Evolutionary conservation across 208 protist species (phyloP).

Genomic region (Leishmania major): DNA sequence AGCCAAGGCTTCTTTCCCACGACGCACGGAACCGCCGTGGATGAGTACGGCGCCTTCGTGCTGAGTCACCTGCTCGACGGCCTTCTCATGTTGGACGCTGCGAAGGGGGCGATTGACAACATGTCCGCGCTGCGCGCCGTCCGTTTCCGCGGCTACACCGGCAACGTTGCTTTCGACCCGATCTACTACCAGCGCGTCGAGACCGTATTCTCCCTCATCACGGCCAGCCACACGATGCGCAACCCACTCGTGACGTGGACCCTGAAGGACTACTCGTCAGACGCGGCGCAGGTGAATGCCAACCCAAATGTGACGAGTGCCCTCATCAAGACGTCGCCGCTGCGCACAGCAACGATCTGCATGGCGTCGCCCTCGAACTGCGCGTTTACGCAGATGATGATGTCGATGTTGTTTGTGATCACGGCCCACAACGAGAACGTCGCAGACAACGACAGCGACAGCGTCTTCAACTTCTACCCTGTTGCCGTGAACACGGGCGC

Average conservation of each 20-base stretch:
- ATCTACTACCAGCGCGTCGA: slow-evolving; percentile 71
- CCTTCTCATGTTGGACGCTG: slow-evolving; percentile 55
- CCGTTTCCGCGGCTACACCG: slow-evolving; percentile 72
- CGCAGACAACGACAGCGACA: slow-evolving; percentile 23
- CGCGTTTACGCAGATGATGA: slow-evolving; percentile 54
- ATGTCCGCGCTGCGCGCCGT: slow-evolving; percentile 50
- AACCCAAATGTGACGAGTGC: slow-evolving; percentile 36
- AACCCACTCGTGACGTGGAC: slow-evolving; percentile 67
- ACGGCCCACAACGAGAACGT: slow-evolving; percentile 45
- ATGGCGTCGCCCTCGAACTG: slow-evolving; percentile 67
- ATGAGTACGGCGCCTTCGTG: slow-evolving; percentile 78
- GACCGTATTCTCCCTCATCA: slow-evolving; percentile 56
- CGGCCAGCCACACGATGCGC: slow-evolving; percentile 42
- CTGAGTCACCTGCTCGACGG: slow-evolving; percentile 83
- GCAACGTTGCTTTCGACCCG: slow-evolving; percentile 70
- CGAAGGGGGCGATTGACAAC: slow-evolving; percentile 30
- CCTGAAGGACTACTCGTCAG: slow-evolving; percentile 38
- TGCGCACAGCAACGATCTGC: slow-evolving; percentile 71
- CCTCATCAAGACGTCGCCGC: slow-evolving; percentile 61
- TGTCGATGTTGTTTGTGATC: slow-evolving; percentile 64
- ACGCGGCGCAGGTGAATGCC: slow-evolving; percentile 33
- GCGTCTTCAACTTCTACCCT: slow-evolving; percentile 57
- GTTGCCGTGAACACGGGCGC: slow-evolving; percentile 64
- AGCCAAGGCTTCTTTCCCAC: slow-evolving; percentile 46
- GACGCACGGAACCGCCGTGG: slow-evolving; percentile 27